Percentiles rank a stretch among this genome's conserved stretches.
Conservation (phyloP, 768 basidiomycete genomes). For the Lepiota venenata region DNA sequence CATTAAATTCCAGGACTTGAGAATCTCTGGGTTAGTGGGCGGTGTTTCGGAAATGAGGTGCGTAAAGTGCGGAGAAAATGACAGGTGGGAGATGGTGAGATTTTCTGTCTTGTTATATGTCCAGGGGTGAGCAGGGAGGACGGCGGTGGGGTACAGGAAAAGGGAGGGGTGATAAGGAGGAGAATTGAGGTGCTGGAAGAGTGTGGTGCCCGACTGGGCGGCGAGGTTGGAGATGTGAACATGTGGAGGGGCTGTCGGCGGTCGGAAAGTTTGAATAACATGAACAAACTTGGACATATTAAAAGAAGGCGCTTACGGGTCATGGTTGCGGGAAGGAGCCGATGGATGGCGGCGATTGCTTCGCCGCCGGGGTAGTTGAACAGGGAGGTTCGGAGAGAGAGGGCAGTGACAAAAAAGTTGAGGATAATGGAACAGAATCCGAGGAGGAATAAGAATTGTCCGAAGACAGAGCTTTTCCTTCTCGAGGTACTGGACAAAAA, state of each 20-base stretch:
- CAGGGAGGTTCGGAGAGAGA: conserved; percentile 57
- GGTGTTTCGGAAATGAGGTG: conserved; percentile 60
- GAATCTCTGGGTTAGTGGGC: conserved; percentile 21
- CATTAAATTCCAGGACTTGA: conserved; percentile 38
- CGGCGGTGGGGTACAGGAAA: conserved; percentile 8
- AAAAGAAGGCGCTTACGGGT: conserved; percentile 12
- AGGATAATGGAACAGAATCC: conserved; percentile 43
- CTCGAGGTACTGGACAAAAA: conserved; percentile 36
- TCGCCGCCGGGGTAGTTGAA: conserved; percentile 89
- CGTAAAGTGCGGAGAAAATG: conserved; percentile 40
- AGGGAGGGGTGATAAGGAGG: conserved; percentile 42
- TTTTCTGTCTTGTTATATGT: conserved; percentile 83
- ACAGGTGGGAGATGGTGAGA: conserved; percentile 39
- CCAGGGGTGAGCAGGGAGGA: conserved; percentile 37
- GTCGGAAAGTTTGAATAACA: not conserved
- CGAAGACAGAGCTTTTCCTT: conserved; percentile 45
- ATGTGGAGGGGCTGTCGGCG: conserved; percentile 28
- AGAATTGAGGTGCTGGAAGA: conserved; percentile 73
- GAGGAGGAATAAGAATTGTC: conserved; percentile 40
- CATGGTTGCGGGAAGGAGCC: conserved; percentile 31
- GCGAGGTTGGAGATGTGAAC: conserved; percentile 85
- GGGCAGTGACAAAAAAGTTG: conserved; percentile 51
- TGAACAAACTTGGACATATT: not conserved
- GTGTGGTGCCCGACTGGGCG: conserved; percentile 86
- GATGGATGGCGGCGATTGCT: conserved; percentile 64